Conservation (phyloP, 805 yeast species). For the Komagataella pseudopastoris region DNA sequence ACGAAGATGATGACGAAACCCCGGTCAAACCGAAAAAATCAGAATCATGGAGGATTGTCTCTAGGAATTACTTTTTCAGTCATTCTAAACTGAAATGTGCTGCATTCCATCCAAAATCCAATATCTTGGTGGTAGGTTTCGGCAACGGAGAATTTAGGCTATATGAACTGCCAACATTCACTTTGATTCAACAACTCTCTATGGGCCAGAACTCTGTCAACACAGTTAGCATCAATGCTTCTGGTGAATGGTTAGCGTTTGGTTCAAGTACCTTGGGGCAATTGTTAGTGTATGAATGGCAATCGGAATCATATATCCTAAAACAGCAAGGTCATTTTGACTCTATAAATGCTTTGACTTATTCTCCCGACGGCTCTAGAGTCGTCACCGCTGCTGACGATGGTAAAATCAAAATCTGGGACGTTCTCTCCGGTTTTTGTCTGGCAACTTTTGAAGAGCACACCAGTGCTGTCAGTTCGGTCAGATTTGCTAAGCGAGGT, state of each 20-base stretch:
- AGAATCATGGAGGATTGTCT: slow-evolving; percentile 71
- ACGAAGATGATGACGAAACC: slow-evolving; percentile 21
- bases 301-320: slow-evolving; percentile 85
- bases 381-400: slow-evolving; percentile 93
- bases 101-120: slow-evolving; percentile 63
- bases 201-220: slow-evolving; percentile 89
- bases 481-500: slow-evolving; percentile 79
- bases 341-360: slow-evolving; percentile 67
- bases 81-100: slow-evolving; percentile 68
- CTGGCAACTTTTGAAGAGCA: slow-evolving; percentile 88
- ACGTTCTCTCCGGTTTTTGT: slow-evolving; percentile 82
- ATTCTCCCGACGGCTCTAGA: slow-evolving; percentile 90
- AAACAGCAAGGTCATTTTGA: slow-evolving; percentile 98
- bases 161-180: slow-evolving; percentile 76
- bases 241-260: slow-evolving; percentile 96
- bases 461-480: slow-evolving; percentile 75
- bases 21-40: slow-evolving; percentile 9
- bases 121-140: slow-evolving; percentile 79
- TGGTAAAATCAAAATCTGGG: slow-evolving; percentile 96
- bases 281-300: slow-evolving; percentile 95
- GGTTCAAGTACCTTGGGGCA: slow-evolving; percentile 92
- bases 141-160: slow-evolving; percentile 81
- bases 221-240: slow-evolving; percentile 60
- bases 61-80: slow-evolving; percentile 62
- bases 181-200: slow-evolving; percentile 69